Base-by-base conservation (phyloP, 2,329 filamentous ascomycete species). In the Scleromitrula shiraiana region DNA sequence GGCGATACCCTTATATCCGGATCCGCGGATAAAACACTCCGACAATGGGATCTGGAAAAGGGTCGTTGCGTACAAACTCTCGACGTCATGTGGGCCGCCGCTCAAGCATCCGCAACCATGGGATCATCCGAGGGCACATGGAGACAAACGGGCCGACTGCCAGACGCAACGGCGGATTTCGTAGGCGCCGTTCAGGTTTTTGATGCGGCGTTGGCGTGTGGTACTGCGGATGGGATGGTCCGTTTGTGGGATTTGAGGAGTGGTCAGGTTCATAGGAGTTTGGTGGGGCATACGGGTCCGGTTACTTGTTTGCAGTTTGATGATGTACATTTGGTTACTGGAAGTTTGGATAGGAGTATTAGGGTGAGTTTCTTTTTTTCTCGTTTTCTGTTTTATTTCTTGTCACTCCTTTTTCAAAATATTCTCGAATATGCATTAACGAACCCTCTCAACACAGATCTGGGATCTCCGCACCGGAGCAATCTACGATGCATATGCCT, bases 401-500 rank as follows among this genome's bases (percentile, higher is more conserved):
- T 30, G 2, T 19, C 9, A 41, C 6, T 27, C 4, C 14, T 24
- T 4, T 26, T 12, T n/a, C 19, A 39, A 3, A 30, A 24, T 23
- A 10, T 7, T 36, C 15, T 30, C 7, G 7, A 14, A 26, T n/a
- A 14, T 37, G 17, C 12, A 1, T 7, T 57, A 55, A 51, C 65
- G 65, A 56, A 65, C 54, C n/a, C n/a, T n/a, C 47, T 17, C 2
- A 19, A 10, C 22, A n/a, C 62, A 97, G 90, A 97, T 98, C 64
- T 98, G 93, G 93, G 93, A 98, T 68, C 83, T 98, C 49, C 86
- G 93, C 46, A 97, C 89, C 10, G 93, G 93, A 38, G 90, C 89
- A 27, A 96, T 98, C 59, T 85, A 85, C 65, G 93, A 98, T 65
- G 93, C 91, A 15, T 98, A 90, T 66, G 93, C 91, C 19, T 98